Evolutionary conservation across 2,329 filamentous ascomycete genomes (phyloP).

Genomic region (Stromatinia cepivora): DNA sequence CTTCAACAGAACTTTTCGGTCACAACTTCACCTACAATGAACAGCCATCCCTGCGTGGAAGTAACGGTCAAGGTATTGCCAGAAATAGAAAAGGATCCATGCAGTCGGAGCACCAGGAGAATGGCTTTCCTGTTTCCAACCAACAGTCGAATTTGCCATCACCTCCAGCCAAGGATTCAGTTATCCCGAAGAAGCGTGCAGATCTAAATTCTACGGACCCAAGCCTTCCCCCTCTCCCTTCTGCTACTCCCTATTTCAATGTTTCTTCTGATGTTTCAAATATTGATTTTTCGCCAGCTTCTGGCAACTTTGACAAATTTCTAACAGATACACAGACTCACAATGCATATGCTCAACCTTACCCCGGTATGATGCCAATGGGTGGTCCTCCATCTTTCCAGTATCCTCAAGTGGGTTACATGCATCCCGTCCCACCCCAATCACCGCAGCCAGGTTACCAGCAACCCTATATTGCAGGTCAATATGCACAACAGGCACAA

Average conservation of each 20-base stretch:
- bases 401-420: constrained; percentile 53
- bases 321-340: constrained; percentile 57
- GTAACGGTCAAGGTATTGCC: constrained; percentile 28
- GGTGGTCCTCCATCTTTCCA: constrained; percentile 42
- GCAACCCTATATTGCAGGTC: constrained; percentile 44
- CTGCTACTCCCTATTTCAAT: constrained; percentile 36
- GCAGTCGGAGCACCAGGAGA: constrained; percentile 28
- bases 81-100: constrained; percentile 30
- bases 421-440: constrained; percentile 45
- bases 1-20: constrained; percentile 36
- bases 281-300: constrained; percentile 67
- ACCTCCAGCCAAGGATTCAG: constrained; percentile 16
- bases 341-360: constrained; percentile 54
- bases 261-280: constrained; percentile 28
- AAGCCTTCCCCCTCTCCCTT: constrained; percentile 34
- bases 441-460: constrained; percentile 51
- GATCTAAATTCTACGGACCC: constrained; percentile 18
- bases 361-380: constrained; percentile 47
- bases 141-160: constrained; percentile 23
- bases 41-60: constrained; percentile 31
- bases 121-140: constrained; percentile 29
- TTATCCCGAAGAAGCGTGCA: constrained; percentile 17
- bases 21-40: constrained; percentile 31
- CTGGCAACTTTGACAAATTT: constrained; percentile 65
- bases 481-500: constrained; percentile 52